Conservation (phyloP, 2,329 filamentous ascomycete species). For the Colletotrichum melonis region DNA sequence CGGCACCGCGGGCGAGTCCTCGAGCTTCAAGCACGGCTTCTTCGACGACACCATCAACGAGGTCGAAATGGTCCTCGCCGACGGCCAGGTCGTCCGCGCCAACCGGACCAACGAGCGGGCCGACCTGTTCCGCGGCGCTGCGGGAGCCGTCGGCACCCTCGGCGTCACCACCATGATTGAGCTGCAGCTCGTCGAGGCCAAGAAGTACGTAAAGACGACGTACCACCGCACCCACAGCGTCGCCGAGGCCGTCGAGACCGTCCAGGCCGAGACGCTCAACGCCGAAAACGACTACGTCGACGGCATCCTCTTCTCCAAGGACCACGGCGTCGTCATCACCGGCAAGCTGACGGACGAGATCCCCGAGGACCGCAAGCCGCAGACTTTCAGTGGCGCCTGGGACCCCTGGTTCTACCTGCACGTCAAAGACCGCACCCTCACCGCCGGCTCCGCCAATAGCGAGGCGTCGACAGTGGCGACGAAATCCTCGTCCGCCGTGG, state of each 20-base stretch:
- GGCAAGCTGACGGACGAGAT: slow-evolving; percentile 69
- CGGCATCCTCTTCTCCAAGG: slow-evolving; percentile 73
- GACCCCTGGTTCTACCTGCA: slow-evolving; percentile 86
- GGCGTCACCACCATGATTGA: slow-evolving; percentile 76
- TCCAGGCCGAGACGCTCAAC: slow-evolving; percentile 59
- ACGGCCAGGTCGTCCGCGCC: slow-evolving; percentile 71
- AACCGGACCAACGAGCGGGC: slow-evolving; percentile 49
- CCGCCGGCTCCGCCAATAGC: slow-evolving; percentile 37
- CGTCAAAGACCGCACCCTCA: slow-evolving; percentile 60
- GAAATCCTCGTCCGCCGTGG: slow-evolving; percentile 37
- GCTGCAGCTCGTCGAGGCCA: slow-evolving; percentile 70
- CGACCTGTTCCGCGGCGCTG: slow-evolving; percentile 75
- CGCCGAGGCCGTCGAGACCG: slow-evolving; percentile 57
- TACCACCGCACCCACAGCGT: slow-evolving; percentile 67
- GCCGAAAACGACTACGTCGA: slow-evolving; percentile 76
- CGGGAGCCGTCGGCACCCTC: slow-evolving; percentile 75
- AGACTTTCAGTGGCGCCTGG: slow-evolving; percentile 67
- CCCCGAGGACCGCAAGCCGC: slow-evolving; percentile 54
- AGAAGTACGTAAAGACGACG: slow-evolving; percentile 69
- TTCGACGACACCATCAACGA: slow-evolving; percentile 73
- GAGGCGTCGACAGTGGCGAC: not conserved
- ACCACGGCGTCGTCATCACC: slow-evolving; percentile 74
- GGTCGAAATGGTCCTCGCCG: slow-evolving; percentile 77
- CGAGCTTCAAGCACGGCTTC: slow-evolving; percentile 76
- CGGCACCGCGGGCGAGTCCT: slow-evolving; percentile 78